Evolutionary conservation across 768 basidiomycete species (phyloP).

Genomic region (Calocera viscosa): DNA sequence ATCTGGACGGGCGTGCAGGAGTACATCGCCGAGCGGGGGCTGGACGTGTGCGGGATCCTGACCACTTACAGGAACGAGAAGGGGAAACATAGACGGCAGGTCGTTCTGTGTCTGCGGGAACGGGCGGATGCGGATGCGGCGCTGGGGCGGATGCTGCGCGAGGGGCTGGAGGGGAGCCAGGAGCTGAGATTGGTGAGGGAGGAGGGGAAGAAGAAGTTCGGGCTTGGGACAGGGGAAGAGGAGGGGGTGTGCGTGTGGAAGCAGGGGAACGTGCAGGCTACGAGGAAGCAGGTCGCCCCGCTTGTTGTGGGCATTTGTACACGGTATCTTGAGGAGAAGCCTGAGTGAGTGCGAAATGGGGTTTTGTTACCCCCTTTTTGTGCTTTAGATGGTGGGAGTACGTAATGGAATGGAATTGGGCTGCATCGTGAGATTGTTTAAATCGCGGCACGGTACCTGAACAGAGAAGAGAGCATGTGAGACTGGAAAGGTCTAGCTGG

Average conservation of each 20-base stretch:
- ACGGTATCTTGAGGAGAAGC: not conserved
- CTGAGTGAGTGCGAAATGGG: not conserved
- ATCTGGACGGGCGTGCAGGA: conserved; percentile 32
- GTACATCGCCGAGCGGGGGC: conserved; percentile 54
- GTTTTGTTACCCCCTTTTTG: too few relatives aligned
- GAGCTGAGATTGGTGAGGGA: conserved; percentile 41
- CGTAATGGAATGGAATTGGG: too few relatives aligned
- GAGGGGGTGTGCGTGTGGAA: conserved; percentile 41
- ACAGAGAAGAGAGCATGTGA: too few relatives aligned
- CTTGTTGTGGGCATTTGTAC: conserved; percentile 27
- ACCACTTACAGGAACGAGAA: conserved; percentile 50
- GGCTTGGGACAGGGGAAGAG: conserved; percentile 25
- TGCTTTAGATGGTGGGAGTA: too few relatives aligned
- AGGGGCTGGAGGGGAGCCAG: conserved; percentile 44
- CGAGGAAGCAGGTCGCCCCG: conserved; percentile 56
- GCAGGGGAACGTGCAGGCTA: conserved; percentile 51
- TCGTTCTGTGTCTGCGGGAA: conserved; percentile 55
- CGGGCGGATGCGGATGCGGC: conserved; percentile 27
- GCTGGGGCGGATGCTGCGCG: conserved; percentile 41
- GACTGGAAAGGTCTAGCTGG: too few relatives aligned
- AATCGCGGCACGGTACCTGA: too few relatives aligned
- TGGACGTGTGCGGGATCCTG: conserved; percentile 66
- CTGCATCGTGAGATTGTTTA: too few relatives aligned
- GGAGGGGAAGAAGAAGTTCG: conserved; percentile 22
- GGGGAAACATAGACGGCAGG: conserved; percentile 51